These are phyloP conservation scores for Scleroderma bovista DNA, from an alignment of 768 basidiomycete genomes.

Conservation along the genomic window DNA sequence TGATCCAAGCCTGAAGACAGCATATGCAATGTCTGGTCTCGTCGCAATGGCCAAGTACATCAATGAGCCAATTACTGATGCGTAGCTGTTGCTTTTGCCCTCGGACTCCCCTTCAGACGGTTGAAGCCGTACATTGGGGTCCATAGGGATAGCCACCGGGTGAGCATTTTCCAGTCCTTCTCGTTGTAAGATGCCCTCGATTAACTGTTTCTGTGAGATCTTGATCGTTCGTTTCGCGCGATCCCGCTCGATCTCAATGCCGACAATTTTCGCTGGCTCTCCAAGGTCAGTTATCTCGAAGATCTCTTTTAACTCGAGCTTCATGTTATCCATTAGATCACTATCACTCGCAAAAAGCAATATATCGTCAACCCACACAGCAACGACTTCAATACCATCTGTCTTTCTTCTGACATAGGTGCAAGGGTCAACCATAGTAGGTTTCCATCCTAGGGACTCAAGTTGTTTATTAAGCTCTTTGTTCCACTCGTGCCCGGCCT, in stretches of 20 bases:
- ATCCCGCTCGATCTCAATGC: slow-evolving; percentile 2
- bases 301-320: slow-evolving; percentile 6
- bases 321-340: slow-evolving; percentile 1
- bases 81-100: background rate
- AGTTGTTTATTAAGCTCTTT: slow-evolving; percentile 17
- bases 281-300: slow-evolving; percentile 21
- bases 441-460: slow-evolving; percentile 13
- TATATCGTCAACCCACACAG: slow-evolving; percentile 29
- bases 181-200: background rate
- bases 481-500: slow-evolving; percentile 27
- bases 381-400: slow-evolving; percentile 10
- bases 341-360: slow-evolving; percentile 8
- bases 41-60: slow-evolving; percentile 17
- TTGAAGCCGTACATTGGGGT: background rate
- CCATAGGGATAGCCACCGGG: background rate
- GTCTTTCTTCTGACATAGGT: background rate
- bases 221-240: background rate
- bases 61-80: slow-evolving; percentile 12
- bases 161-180: background rate
- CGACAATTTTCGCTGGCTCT: slow-evolving; percentile 5
- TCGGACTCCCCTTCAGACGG: background rate
- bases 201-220: slow-evolving; percentile 5
- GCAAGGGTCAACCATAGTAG: slow-evolving; percentile 15
- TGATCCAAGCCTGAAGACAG: slow-evolving; percentile 5
- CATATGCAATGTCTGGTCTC: slow-evolving; percentile 9